A percentile compares a stretch with the other conserved stretches of the same genome.
These are phyloP conservation scores for Neurospora cerealis DNA, from an alignment of 495 filamentous ascomycete species.

Conservation along the genomic window DNA sequence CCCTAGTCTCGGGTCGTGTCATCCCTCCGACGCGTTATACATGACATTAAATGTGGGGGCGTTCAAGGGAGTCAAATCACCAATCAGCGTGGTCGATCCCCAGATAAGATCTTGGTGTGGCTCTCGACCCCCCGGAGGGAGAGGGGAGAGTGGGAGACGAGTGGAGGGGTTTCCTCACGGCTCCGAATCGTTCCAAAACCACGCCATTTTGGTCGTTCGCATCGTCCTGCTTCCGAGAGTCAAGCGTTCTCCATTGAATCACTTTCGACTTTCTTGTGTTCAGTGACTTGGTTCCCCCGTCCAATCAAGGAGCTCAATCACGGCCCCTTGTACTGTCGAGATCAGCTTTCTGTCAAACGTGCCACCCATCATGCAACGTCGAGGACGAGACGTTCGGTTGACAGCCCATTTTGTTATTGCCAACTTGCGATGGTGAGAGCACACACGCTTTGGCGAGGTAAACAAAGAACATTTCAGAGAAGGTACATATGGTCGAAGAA, in stretches of 20 bases:
- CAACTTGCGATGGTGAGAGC: neutral
- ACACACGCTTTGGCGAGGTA: neutral
- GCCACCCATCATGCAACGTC: neutral
- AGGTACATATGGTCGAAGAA: neutral
- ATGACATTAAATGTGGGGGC: neutral
- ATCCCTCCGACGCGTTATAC: neutral
- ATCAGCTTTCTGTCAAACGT: neutral
- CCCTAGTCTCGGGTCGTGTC: neutral
- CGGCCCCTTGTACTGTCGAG: neutral
- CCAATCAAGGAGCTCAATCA: neutral
- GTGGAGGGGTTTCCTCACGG: neutral
- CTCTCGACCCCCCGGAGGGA: neutral
- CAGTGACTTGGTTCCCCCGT: neutral
- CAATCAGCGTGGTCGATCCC: neutral
- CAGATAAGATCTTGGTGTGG: neutral
- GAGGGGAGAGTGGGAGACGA: neutral
- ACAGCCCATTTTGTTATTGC: neutral
- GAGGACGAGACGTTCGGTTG: neutral
- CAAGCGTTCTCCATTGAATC: conserved; percentile 12
- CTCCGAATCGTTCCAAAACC: neutral
- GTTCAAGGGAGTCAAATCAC: neutral
- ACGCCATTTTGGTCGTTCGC: neutral
- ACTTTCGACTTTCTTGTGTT: neutral
- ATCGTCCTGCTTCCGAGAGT: neutral
- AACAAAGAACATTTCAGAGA: neutral